Evolutionary conservation across 1,284 basidiomycete species (phyloP).

Genomic region (Malassezia sympodialis): DNA sequence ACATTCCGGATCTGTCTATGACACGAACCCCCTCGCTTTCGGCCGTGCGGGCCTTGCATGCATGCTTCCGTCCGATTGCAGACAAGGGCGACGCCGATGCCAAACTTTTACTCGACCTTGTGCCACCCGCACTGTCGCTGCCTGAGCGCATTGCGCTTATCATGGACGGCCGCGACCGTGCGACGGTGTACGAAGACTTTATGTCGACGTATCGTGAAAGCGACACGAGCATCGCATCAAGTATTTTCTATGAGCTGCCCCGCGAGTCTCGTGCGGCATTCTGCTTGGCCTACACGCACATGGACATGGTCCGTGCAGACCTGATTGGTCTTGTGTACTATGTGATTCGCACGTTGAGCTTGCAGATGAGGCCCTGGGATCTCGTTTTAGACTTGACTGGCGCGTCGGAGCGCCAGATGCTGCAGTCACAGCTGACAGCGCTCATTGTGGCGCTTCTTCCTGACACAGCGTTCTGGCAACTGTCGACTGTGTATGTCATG

Average conservation of each 20-base stretch:
- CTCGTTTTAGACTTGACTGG: neutral
- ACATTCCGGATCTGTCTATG: neutral
- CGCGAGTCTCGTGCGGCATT: neutral
- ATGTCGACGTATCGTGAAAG: neutral
- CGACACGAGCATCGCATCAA: neutral
- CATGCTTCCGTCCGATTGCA: neutral
- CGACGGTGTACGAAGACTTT: neutral
- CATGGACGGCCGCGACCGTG: neutral
- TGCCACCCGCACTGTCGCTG: neutral
- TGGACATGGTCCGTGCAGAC: constrained; percentile 1
- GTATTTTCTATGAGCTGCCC: neutral
- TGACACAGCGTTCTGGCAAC: neutral
- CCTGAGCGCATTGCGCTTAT: neutral
- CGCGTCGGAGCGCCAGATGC: neutral
- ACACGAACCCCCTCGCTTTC: neutral
- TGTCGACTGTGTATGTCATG: neutral
- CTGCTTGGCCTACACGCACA: neutral
- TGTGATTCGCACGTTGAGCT: neutral
- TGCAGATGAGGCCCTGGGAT: neutral
- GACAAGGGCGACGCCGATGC: neutral
- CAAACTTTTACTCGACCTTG: neutral
- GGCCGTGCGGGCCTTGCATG: neutral
- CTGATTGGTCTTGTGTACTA: neutral
- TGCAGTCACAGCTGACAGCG: neutral
- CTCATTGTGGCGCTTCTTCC: neutral